Percentiles rank a stretch among this genome's conserved stretches.
phyloP scores from a whole-genome alignment of 1,284 basidiomycete species.

The Hypsizygus ulmarius region DNA sequence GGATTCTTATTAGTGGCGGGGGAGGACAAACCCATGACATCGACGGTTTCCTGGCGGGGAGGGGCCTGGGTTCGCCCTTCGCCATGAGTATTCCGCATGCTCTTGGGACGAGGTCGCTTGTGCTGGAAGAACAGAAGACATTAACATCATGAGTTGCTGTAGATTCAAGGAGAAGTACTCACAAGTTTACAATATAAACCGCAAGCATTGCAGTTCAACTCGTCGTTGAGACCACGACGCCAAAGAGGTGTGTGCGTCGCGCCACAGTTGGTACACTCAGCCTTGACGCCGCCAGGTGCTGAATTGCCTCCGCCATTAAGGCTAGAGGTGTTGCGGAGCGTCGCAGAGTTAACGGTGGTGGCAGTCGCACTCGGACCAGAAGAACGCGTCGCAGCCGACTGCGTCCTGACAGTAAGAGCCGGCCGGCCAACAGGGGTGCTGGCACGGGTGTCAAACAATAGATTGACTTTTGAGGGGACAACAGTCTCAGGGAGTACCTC shows the following conservation, averaged over 20 bases:
- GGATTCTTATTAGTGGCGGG: constrained; percentile 21
- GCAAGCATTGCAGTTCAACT: constrained; percentile 82
- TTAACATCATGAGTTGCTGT: constrained; percentile 7
- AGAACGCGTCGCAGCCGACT: constrained; percentile 43
- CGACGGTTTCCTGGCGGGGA: constrained; percentile 55
- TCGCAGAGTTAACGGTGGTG: constrained; percentile 46
- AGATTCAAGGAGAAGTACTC: constrained; percentile 30
- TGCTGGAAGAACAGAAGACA: constrained; percentile 42
- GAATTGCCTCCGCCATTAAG: constrained; percentile 28
- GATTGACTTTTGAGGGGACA: constrained; percentile 50
- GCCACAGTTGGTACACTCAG: constrained; percentile 80
- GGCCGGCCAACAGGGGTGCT: constrained; percentile 49
- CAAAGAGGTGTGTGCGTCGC: constrained; percentile 82
- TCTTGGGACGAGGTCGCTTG: constrained; percentile 80
- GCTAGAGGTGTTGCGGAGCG: constrained; percentile 29
- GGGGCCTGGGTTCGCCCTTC: constrained; percentile 61
- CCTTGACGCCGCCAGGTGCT: constrained; percentile 74
- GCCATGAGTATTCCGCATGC: constrained; percentile 71
- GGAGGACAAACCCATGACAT: constrained; percentile 48
- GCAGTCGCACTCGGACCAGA: constrained; percentile 62
- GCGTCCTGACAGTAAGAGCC: constrained; percentile 53
- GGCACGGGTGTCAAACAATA: constrained; percentile 46
- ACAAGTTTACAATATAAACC: constrained; percentile 79
- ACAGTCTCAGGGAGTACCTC: constrained; percentile 45
- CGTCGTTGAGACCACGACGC: constrained; percentile 78